Percentiles rank a stretch among this genome's conserved stretches.
Conservation (phyloP, 495 filamentous ascomycete genomes). For the Xylaria nigripes region DNA sequence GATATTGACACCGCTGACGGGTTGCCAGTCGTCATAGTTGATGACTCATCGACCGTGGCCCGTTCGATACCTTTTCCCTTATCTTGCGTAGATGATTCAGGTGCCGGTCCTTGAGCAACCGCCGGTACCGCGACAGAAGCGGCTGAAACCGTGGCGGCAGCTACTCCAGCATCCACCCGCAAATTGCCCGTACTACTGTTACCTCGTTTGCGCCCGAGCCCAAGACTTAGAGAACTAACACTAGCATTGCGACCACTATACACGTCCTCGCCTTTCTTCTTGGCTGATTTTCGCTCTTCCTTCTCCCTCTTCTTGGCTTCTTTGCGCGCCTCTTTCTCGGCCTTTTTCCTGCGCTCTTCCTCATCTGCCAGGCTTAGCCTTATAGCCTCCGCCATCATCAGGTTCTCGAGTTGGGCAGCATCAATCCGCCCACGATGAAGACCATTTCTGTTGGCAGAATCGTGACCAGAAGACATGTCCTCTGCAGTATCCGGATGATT, state of each 20-base stretch:
- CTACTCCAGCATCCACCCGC: slow-evolving; percentile 34
- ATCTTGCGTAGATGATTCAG: slow-evolving; percentile 26
- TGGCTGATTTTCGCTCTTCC: slow-evolving; percentile 70
- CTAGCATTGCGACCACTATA: slow-evolving; percentile 44
- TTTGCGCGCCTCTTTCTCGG: slow-evolving; percentile 72
- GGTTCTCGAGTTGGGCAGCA: slow-evolving; percentile 70
- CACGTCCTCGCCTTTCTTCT: slow-evolving; percentile 45
- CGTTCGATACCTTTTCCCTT: slow-evolving; percentile 85
- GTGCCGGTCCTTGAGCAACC: slow-evolving; percentile 11
- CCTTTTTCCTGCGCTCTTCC: slow-evolving; percentile 75
- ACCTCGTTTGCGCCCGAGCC: slow-evolving; percentile 44
- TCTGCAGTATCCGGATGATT: slow-evolving; percentile 26
- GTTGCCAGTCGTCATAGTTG: slow-evolving; percentile 10
- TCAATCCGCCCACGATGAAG: slow-evolving; percentile 16
- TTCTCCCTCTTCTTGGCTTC: slow-evolving; percentile 78
- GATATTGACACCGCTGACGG: slow-evolving; percentile 30
- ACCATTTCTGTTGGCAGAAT: slow-evolving; percentile 17
- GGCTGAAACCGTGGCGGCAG: slow-evolving; percentile 17
- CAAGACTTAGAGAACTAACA: slow-evolving; percentile 45
- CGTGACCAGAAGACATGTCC: slow-evolving; percentile 20
- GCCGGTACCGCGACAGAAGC: background rate
- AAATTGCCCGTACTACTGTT: slow-evolving; percentile 47
- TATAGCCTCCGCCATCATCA: slow-evolving; percentile 98
- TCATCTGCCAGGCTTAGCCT: slow-evolving; percentile 79
- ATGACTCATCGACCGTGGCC: slow-evolving; percentile 15